phyloP scores from a whole-genome alignment of 2,329 filamentous ascomycete species.

The Neophaeococcomyces mojaviensis region DNA sequence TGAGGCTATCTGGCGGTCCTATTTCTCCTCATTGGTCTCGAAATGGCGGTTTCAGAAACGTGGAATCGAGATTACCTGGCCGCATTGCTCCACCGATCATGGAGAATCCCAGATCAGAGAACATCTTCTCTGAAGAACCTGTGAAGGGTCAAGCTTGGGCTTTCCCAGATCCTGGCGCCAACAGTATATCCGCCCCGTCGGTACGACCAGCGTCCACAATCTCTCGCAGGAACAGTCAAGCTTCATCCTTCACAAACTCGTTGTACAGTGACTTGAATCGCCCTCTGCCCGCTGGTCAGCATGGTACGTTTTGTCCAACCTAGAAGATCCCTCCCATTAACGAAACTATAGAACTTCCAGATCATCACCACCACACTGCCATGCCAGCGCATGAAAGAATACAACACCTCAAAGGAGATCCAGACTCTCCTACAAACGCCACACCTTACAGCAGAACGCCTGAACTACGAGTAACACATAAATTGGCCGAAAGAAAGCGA shows the following conservation, averaged over 20 bases:
- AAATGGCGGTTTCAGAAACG: conserved; percentile 26
- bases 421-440: conserved; percentile 33
- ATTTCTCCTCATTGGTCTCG: conserved; percentile 33
- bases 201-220: conserved; percentile 29
- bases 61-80: conserved; percentile 35
- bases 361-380: conserved; percentile 8
- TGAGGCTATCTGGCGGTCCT: conserved; percentile 31
- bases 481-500: conserved; percentile 44
- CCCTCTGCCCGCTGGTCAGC: conserved; percentile 40
- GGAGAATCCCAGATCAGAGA: conserved; percentile 42
- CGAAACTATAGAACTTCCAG: conserved; percentile 30
- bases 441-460: conserved; percentile 45
- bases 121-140: conserved; percentile 43
- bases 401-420: conserved; percentile 39
- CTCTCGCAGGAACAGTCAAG: conserved; percentile 39
- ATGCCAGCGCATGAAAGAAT: conserved; percentile 39
- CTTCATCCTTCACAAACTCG: conserved; percentile 41
- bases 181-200: conserved; percentile 16
- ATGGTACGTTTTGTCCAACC: conserved; percentile 31
- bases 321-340: background rate
- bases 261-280: conserved; percentile 49
- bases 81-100: conserved; percentile 43
- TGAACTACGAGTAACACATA: conserved; percentile 43
- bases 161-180: conserved; percentile 42
- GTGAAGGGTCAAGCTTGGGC: conserved; percentile 45